phyloP scores from a whole-genome alignment of 1,284 basidiomycete genomes.

The Phlebopus sp. region DNA sequence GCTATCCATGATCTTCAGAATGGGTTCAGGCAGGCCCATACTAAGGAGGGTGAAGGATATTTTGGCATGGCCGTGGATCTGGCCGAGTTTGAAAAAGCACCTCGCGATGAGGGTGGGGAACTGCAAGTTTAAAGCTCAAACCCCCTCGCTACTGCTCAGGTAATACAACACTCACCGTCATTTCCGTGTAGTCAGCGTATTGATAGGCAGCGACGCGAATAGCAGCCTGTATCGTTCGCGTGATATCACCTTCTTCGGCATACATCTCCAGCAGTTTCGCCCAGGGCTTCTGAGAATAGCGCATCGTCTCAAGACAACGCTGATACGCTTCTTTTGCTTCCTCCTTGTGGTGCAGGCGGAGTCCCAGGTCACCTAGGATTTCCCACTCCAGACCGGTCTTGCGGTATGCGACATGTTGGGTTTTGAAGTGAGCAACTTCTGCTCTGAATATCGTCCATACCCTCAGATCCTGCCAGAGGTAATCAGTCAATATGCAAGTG shows the following conservation, averaged over 20 bases:
- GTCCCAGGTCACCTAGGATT: conserved; percentile 92
- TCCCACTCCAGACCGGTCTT: conserved; percentile 99
- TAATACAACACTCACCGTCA: conserved; percentile 55
- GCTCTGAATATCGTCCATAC: conserved; percentile 99
- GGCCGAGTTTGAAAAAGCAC: conserved; percentile 89
- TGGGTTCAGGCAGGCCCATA: conserved; percentile 85
- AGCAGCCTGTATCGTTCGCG: conserved; percentile 86
- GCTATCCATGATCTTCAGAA: conserved; percentile 84
- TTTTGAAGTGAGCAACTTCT: conserved; percentile 98
- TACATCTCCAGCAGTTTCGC: conserved; percentile 92
- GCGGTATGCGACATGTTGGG: conserved; percentile 93
- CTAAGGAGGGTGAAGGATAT: conserved; percentile 92
- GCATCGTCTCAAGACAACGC: conserved; percentile 82
- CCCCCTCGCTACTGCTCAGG: conserved; percentile 4
- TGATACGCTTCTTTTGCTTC: conserved; percentile 98
- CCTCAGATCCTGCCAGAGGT: conserved; percentile 75
- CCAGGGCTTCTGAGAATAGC: conserved; percentile 92
- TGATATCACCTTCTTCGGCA: conserved; percentile 90
- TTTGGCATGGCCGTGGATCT: conserved; percentile 93
- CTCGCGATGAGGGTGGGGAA: conserved; percentile 91
- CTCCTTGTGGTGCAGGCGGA: conserved; percentile 92
- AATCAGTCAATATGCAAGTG: background rate
- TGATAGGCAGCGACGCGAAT: conserved; percentile 93
- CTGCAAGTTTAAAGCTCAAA: conserved; percentile 34
- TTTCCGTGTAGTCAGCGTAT: conserved; percentile 80